Base-by-base conservation (phyloP, 768 basidiomycete species). In the Mycena capillaripes region DNA sequence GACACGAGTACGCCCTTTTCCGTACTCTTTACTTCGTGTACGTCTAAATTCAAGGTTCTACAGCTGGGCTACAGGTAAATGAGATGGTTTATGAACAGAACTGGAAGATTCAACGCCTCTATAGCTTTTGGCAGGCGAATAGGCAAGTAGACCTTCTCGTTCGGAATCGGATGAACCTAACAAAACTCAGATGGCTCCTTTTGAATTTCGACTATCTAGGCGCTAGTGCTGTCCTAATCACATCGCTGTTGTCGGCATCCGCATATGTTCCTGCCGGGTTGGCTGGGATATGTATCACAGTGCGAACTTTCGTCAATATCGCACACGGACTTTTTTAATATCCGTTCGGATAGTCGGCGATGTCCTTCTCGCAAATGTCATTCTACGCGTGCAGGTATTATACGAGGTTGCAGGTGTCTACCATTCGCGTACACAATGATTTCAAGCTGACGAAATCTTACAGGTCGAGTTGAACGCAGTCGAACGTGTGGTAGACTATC, bases 401-500 rank as follows among this genome's bases (percentile, higher is more conserved):
- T 40, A 48, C 27, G 30, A 27, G 2, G 1, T 34, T 56, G 11
- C 53, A 56, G 53, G 53, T 56, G 32, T 17, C 21, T 34, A 12
- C 2, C 3, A 21, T 32, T 56, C 30, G 19, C 4, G 10, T 21
- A n/a, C 27, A 21, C n/a, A n/a, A n/a, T n/a, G 19, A 56, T 34
- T 56, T 32, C 9, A 32, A 21, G 32, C 53, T 34, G 53, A 56
- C 11, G 21, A 6, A 57, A n/a, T 17, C 16, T 38, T 23, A 4
- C 46, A 66, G 70, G 70, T 58, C 30, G 56, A 50, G 16, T 38
- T 64, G 60, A 62, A 55, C 25, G 69, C 94, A 11, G 95, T 97
- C 10, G 96, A 97, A 55, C 53, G 80, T 93, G 96, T 73, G 87
- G 90, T 95, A 11, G 95, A 97, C 85, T 97, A 97, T 84, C 89